Conservation (phyloP, 2,329 filamentous ascomycete genomes). For the Fusarium sp. region DNA sequence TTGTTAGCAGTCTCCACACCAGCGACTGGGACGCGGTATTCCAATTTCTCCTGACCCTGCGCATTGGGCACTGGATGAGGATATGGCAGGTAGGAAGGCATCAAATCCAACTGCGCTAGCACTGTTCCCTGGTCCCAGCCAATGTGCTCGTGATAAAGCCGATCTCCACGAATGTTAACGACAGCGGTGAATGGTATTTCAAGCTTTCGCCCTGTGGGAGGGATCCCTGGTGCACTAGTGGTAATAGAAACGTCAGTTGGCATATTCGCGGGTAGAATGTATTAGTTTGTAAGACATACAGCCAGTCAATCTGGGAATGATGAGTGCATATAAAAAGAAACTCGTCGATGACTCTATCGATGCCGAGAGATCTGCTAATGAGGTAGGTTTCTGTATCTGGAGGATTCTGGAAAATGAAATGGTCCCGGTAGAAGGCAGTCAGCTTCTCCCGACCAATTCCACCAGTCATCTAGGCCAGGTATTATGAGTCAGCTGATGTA, state of each 20-base stretch:
- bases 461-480: conserved; percentile 62
- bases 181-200: conserved; percentile 68
- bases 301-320: conserved; percentile 68
- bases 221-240: conserved; percentile 59
- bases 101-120: conserved; percentile 64
- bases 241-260: neutral
- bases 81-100: conserved; percentile 68
- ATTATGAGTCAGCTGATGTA: neutral
- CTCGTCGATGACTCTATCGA: conserved; percentile 76
- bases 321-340: conserved; percentile 73
- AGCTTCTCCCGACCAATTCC: conserved; percentile 71
- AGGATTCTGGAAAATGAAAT: conserved; percentile 80
- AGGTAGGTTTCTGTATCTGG: conserved; percentile 72
- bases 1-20: conserved; percentile 45
- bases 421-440: conserved; percentile 72
- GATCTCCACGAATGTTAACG: conserved; percentile 69
- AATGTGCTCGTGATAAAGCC: conserved; percentile 72
- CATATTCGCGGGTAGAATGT: rapidly evolving
- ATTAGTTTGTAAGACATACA: conserved; percentile 56
- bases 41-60: conserved; percentile 33
- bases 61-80: conserved; percentile 60
- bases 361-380: conserved; percentile 74
- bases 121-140: conserved; percentile 73
- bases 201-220: conserved; percentile 60
- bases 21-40: conserved; percentile 45